Conservation (phyloP, 805 yeast species). For the Torulaspora delbrueckii region DNA sequence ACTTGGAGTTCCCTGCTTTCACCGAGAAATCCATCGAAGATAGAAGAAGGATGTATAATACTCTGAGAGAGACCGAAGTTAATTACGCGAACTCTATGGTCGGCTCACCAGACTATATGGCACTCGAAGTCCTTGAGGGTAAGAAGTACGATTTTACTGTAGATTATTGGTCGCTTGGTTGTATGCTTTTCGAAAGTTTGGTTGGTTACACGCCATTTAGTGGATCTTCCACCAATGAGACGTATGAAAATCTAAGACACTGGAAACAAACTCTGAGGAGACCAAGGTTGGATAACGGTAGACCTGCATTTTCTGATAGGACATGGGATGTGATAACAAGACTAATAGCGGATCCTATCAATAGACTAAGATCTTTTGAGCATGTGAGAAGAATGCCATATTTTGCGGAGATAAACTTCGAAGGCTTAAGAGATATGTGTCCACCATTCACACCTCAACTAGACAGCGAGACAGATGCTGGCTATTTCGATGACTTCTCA, state of each 20-base stretch:
- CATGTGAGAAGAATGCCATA: constrained; percentile 78
- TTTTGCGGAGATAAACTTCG: constrained; percentile 82
- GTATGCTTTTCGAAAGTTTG: constrained; percentile 92
- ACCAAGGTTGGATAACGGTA: constrained; percentile 88
- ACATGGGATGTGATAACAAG: constrained; percentile 87
- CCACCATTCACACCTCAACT: constrained; percentile 98
- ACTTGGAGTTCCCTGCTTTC: constrained; percentile 59
- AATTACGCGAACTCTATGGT: constrained; percentile 93
- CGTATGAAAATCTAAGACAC: constrained; percentile 85
- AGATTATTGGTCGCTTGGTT: constrained; percentile 98
- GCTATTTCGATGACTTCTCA: constrained; percentile 95
- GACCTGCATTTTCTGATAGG: constrained; percentile 89
- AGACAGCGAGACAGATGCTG: constrained; percentile 97
- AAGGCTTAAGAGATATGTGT: constrained; percentile 54
- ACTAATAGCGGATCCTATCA: constrained; percentile 72
- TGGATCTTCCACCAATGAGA: constrained; percentile 89
- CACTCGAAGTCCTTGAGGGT: constrained; percentile 93
- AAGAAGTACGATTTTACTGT: constrained; percentile 91
- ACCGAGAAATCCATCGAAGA: constrained; percentile 73
- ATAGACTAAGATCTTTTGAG: constrained; percentile 70
- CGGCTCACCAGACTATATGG: constrained; percentile 99
- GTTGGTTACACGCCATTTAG: constrained; percentile 98
- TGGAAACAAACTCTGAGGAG: constrained; percentile 87
- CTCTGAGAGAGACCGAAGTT: constrained; percentile 66
- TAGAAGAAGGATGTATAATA: constrained; percentile 79